A percentile compares a stretch with the other conserved stretches of the same genome.
phyloP scores from a whole-genome alignment of 2,329 filamentous ascomycete species.

The Aspergillus phoenicis region DNA sequence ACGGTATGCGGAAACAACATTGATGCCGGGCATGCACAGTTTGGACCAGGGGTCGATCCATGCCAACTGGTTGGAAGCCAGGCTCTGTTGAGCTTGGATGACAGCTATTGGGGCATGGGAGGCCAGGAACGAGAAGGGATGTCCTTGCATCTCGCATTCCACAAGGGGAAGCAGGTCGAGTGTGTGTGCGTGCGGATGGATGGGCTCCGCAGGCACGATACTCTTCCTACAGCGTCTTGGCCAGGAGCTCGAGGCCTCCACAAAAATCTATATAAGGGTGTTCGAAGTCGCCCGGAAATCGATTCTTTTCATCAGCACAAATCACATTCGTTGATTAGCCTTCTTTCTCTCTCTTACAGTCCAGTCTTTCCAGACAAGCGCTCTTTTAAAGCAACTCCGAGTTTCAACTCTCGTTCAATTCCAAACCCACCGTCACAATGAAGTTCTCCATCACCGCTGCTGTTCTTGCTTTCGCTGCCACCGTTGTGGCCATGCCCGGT shows the following conservation, averaged over 20 bases:
- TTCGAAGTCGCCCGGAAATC: conserved; percentile 12
- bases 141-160: conserved; percentile 38
- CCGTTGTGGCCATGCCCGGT: conserved; percentile 34
- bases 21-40: not conserved
- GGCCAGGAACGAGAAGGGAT: not conserved
- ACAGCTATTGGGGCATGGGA: not conserved
- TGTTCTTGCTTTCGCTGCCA: conserved; percentile 39
- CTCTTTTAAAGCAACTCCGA: conserved; percentile 12
- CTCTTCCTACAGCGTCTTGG: conserved; percentile 13
- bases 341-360: conserved; percentile 16
- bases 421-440: conserved; percentile 41
- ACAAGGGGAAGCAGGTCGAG: conserved; percentile 9
- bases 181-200: conserved; percentile 14
- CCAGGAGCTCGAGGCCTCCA: conserved; percentile 25
- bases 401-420: conserved; percentile 31
- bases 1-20: not conserved
- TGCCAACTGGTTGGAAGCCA: conserved; percentile 14
- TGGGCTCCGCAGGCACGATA: conserved; percentile 4
- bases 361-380: conserved; percentile 23
- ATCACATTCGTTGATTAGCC: conserved; percentile 32
- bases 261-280: conserved; percentile 38
- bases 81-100: conserved; percentile 1
- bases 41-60: conserved; percentile 20
- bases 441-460: conserved; percentile 39
- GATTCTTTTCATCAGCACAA: conserved; percentile 30